phyloP scores from a whole-genome alignment of 2,329 filamentous ascomycete species.

The Fusarium stilboides region DNA sequence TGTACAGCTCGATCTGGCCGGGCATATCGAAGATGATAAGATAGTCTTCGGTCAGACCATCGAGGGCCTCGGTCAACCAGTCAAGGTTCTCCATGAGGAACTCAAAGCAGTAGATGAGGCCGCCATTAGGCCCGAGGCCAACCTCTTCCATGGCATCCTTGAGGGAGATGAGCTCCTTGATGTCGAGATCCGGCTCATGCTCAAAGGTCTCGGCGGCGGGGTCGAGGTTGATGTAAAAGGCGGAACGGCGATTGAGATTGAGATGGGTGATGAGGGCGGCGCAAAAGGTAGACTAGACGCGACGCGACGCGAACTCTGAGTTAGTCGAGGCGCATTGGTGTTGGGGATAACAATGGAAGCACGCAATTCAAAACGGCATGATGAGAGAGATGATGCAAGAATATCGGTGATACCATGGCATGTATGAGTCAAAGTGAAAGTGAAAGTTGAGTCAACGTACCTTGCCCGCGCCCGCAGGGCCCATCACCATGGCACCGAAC shows the following conservation, averaged over 20 bases:
- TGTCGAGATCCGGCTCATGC: slow-evolving; percentile 93
- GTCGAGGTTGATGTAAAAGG: slow-evolving; percentile 98
- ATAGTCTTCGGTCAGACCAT: slow-evolving; percentile 92
- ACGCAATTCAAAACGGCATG: slow-evolving; percentile 41
- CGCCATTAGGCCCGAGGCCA: slow-evolving; percentile 90
- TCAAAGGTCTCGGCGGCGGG: slow-evolving; percentile 94
- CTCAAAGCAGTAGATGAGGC: slow-evolving; percentile 96
- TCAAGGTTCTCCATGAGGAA: slow-evolving; percentile 95
- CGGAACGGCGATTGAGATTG: slow-evolving; percentile 89
- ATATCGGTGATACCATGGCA: slow-evolving; percentile 9
- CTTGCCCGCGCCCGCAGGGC: slow-evolving; percentile 95
- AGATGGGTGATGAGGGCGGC: slow-evolving; percentile 93
- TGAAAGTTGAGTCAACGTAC: slow-evolving; percentile 59
- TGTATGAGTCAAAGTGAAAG: slow-evolving; percentile 20
- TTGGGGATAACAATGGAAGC: slow-evolving; percentile 23
- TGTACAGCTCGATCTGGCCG: slow-evolving; percentile 98
- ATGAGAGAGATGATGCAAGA: slow-evolving; percentile 27
- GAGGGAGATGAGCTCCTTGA: slow-evolving; percentile 93
- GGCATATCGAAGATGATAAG: slow-evolving; percentile 99
- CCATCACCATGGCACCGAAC: slow-evolving; percentile 95
- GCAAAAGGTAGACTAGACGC: slow-evolving; percentile 87
- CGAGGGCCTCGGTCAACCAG: slow-evolving; percentile 88
- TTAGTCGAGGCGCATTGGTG: slow-evolving; percentile 30
- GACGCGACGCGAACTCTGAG: slow-evolving; percentile 11
- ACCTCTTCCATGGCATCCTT: slow-evolving; percentile 98